Percentiles rank a stretch among this genome's conserved stretches.
These are phyloP conservation scores for Cucurbita pepo DNA, from an alignment of 306 rosid genomes.

Conservation along the genomic window DNA sequence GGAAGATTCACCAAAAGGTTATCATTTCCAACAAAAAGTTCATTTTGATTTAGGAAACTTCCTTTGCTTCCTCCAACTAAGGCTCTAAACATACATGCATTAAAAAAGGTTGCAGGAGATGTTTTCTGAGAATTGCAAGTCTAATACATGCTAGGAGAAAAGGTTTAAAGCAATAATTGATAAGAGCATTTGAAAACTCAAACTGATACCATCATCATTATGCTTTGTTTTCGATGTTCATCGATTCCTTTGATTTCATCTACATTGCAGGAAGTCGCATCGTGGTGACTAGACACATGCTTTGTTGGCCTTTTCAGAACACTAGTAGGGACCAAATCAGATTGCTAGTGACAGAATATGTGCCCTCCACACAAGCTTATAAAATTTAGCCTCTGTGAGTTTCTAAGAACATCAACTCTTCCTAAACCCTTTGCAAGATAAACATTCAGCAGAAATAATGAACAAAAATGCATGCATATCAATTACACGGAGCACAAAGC, in stretches of 20 bases:
- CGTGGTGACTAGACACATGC: neutral
- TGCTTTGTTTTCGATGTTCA: neutral
- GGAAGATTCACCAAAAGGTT: neutral
- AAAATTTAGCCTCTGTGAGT: neutral
- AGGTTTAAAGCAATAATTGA: neutral
- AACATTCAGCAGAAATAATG: neutral
- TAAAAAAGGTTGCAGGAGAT: neutral
- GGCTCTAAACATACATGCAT: neutral
- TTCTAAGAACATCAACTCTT: neutral
- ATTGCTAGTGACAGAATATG: neutral
- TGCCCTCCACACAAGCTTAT: neutral
- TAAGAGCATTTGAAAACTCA: neutral
- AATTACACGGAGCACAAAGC: neutral
- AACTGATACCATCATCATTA: neutral
- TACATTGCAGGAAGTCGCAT: neutral
- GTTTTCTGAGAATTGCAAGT: neutral
- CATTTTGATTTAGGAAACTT: neutral
- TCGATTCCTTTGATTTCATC: neutral
- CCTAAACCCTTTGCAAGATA: neutral
- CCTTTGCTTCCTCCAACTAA: neutral
- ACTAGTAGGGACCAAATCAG: neutral
- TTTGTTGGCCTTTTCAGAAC: neutral
- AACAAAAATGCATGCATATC: neutral
- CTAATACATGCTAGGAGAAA: neutral
- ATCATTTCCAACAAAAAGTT: neutral